Evolutionary conservation across 2,329 filamentous ascomycete species (phyloP).

Genomic region (Fusarium poae): DNA sequence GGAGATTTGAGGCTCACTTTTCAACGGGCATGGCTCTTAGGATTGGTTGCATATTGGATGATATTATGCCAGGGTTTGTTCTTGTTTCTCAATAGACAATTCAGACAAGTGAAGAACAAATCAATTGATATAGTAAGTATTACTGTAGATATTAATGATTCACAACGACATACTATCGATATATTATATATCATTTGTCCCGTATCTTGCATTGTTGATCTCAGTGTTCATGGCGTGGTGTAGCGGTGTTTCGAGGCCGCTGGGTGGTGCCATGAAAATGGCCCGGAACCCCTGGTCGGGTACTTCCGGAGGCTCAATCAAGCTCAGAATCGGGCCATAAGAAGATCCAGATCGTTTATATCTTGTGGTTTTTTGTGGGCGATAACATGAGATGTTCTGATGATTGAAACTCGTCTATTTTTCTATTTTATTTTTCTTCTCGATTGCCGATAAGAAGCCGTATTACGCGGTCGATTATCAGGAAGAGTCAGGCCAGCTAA

Average conservation of each 20-base stretch:
- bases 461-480: constrained; percentile 4
- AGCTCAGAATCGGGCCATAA: constrained; percentile 28
- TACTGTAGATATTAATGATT: constrained; percentile 2
- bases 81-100: background rate
- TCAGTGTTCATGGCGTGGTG: constrained; percentile 23
- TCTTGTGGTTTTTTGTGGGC: constrained; percentile 12
- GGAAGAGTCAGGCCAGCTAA: background rate
- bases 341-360: constrained; percentile 6
- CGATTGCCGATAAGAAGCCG: background rate
- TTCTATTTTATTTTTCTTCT: background rate
- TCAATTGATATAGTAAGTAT: background rate
- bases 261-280: constrained; percentile 32
- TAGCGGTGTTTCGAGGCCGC: constrained; percentile 34
- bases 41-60: constrained; percentile 12
- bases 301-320: constrained; percentile 26
- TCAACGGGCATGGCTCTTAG: constrained; percentile 22
- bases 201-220: constrained; percentile 16
- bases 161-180: background rate
- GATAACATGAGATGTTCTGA: constrained; percentile 5
- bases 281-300: constrained; percentile 29
- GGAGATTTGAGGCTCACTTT: constrained; percentile 27
- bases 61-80: background rate
- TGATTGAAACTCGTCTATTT: constrained; percentile 12
- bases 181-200: constrained; percentile 19
- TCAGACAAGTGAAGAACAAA: background rate